phyloP scores from a whole-genome alignment of 208 protist species.

The Trypanosoma scelopori region DNA sequence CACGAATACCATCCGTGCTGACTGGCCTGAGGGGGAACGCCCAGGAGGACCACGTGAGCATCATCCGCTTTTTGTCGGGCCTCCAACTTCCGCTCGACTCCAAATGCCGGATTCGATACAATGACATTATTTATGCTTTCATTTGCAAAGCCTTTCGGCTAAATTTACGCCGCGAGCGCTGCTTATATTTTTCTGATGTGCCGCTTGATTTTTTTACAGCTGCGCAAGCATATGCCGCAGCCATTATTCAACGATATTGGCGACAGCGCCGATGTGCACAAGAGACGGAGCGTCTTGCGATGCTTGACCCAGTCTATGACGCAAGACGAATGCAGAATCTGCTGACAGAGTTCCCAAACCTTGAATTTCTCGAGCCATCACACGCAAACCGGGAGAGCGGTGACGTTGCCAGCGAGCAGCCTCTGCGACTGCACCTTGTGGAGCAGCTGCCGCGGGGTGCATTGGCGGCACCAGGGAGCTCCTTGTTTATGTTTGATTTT shows the following conservation, averaged over 20 bases:
- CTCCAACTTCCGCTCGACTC: constrained; percentile 38
- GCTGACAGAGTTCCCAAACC: constrained; percentile 4
- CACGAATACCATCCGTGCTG: not conserved
- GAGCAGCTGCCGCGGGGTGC: constrained; percentile 29
- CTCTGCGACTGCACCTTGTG: not conserved
- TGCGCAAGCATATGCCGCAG: constrained; percentile 9
- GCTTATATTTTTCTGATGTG: not conserved
- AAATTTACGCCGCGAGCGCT: not conserved
- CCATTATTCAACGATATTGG: constrained; percentile 15
- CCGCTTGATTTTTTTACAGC: constrained; percentile 4
- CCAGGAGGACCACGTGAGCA: constrained; percentile 16
- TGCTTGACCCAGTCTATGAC: not conserved
- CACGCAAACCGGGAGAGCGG: not conserved
- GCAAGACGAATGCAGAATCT: not conserved
- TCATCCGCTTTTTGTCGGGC: constrained; percentile 34
- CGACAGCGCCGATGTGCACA: not conserved
- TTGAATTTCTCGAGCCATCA: constrained; percentile 12
- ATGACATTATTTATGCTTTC: constrained; percentile 37
- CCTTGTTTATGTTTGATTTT: constrained; percentile 48
- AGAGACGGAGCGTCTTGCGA: constrained; percentile 1
- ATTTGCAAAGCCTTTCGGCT: constrained; percentile 22
- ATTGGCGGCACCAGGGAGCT: constrained; percentile 32
- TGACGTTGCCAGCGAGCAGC: not conserved
- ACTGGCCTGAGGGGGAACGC: not conserved
- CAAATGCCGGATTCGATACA: constrained; percentile 31